These are phyloP conservation scores for Penicillium maclennaniae DNA, from an alignment of 495 filamentous ascomycete species.

Conservation along the genomic window DNA sequence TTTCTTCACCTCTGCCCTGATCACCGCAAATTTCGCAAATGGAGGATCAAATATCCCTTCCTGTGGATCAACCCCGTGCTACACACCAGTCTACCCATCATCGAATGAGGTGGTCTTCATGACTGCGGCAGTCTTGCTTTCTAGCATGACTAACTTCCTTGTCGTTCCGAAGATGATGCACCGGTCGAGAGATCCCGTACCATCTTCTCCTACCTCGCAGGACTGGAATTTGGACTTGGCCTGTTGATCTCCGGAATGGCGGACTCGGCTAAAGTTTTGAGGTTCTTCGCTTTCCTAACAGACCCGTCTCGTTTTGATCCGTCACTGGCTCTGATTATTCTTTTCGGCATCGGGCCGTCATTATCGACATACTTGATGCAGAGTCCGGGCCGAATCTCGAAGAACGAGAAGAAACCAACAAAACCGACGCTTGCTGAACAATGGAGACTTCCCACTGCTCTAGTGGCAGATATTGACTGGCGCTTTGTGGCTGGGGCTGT, in stretches of 20 bases:
- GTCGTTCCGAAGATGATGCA: constrained; percentile 25
- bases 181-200: constrained; percentile 25
- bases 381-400: constrained; percentile 28
- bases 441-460: constrained; percentile 46
- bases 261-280: constrained; percentile 47
- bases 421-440: constrained; percentile 40
- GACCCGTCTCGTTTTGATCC: constrained; percentile 49
- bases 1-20: constrained; percentile 52
- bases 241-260: constrained; percentile 55
- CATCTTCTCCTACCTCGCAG: constrained; percentile 40
- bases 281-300: constrained; percentile 49
- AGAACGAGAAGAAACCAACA: constrained; percentile 7
- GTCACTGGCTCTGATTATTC: constrained; percentile 45
- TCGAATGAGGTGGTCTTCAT: constrained; percentile 34
- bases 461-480: constrained; percentile 50
- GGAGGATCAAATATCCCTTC: constrained; percentile 30
- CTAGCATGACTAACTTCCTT: constrained; percentile 32
- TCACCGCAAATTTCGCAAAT: constrained; percentile 44
- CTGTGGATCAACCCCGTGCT: constrained; percentile 45
- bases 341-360: constrained; percentile 49
- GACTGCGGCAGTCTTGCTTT: constrained; percentile 25
- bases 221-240: constrained; percentile 52
- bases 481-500: constrained; percentile 49
- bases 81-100: constrained; percentile 45
- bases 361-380: constrained; percentile 31